phyloP scores from a whole-genome alignment of 768 basidiomycete genomes.

The Trametes maxima region DNA sequence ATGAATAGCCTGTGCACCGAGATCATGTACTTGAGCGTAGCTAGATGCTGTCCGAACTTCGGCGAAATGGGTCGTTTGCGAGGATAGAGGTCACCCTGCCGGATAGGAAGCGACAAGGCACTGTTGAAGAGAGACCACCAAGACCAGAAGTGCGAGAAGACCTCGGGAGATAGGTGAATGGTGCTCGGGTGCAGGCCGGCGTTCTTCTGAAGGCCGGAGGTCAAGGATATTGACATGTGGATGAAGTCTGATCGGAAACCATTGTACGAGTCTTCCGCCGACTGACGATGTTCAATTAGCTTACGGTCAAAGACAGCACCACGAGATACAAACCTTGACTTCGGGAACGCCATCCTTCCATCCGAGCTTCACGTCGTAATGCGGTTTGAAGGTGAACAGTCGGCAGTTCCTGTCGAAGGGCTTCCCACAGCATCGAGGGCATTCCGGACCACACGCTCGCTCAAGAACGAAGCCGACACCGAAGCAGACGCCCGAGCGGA shows the following conservation, averaged over 20 bases:
- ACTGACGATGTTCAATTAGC: conserved; percentile 36
- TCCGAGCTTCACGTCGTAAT: conserved; percentile 71
- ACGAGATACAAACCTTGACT: conserved; percentile 47
- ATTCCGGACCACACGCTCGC: conserved; percentile 75
- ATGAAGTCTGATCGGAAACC: conserved; percentile 94
- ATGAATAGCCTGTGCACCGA: conserved; percentile 77
- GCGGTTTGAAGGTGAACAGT: conserved; percentile 76
- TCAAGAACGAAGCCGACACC: conserved; percentile 85
- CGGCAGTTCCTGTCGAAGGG: conserved; percentile 80
- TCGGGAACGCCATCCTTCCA: conserved; percentile 46
- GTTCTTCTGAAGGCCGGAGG: conserved; percentile 53
- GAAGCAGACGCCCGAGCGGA: conserved; percentile 83
- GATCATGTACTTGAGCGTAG: conserved; percentile 90
- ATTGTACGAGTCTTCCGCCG: conserved; percentile 70
- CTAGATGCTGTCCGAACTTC: conserved; percentile 86
- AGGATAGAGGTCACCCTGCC: conserved; percentile 84
- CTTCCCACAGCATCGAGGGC: conserved; percentile 58
- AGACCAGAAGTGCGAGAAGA: conserved; percentile 87
- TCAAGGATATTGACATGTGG: conserved; percentile 86
- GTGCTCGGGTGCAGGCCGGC: conserved; percentile 50
- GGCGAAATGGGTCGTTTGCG: conserved; percentile 67
- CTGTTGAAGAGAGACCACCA: conserved; percentile 91
- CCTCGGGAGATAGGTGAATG: conserved; percentile 82
- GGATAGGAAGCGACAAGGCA: conserved; percentile 76
- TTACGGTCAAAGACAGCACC: neutral